These are phyloP conservation scores for Panicum miliaceum DNA, from an alignment of 176 grass and related monocot species.

Conservation along the genomic window DNA sequence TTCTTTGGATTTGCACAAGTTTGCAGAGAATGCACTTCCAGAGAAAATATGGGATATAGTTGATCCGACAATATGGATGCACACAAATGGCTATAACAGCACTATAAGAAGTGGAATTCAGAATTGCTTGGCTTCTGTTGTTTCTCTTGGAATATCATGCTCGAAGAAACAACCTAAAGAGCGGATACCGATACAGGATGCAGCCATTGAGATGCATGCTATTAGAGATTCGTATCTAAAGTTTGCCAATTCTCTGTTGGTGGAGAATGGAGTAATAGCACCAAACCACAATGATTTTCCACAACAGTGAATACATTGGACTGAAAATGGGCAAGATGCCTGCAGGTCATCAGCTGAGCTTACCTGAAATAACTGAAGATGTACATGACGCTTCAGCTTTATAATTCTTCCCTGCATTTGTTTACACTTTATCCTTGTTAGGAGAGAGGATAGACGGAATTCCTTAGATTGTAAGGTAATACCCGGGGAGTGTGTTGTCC, in stretches of 20 bases:
- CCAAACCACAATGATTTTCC: background rate
- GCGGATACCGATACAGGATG: background rate
- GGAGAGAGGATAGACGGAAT: too few species aligned
- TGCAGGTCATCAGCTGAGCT: background rate
- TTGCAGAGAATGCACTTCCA: background rate
- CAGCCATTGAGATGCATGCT: background rate
- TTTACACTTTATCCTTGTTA: too few species aligned
- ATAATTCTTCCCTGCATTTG: background rate
- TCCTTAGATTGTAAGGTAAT: too few species aligned
- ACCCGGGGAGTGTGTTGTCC: too few species aligned
- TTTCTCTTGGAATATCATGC: constrained; percentile 8
- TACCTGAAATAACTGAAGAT: background rate
- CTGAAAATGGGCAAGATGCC: background rate
- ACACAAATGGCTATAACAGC: background rate
- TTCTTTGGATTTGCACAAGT: constrained; percentile 24
- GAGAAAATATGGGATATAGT: background rate
- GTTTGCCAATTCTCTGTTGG: background rate
- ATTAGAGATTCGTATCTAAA: constrained; percentile 8
- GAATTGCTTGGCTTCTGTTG: constrained; percentile 15
- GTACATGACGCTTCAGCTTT: background rate
- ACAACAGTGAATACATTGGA: background rate
- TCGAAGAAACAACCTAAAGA: constrained; percentile 24
- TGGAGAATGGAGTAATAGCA: background rate
- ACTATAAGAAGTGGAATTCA: background rate
- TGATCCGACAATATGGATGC: background rate